These are phyloP conservation scores for Calonectria pseudoturangicola DNA, from an alignment of 2,329 filamentous ascomycete genomes.

Conservation along the genomic window DNA sequence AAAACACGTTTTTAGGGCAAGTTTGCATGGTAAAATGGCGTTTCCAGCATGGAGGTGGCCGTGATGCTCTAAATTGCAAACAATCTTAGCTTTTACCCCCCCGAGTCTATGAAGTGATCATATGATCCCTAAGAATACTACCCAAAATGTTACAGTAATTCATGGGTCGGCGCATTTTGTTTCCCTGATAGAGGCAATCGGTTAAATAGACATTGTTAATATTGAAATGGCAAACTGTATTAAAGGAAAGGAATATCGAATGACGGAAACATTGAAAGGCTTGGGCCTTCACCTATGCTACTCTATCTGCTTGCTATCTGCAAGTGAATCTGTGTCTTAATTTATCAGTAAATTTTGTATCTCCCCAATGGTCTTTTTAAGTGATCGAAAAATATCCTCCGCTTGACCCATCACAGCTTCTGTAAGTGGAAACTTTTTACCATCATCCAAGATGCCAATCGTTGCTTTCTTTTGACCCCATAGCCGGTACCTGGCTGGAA, in stretches of 20 bases:
- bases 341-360: not conserved
- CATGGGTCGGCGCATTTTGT: not conserved
- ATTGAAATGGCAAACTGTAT: too few relatives aligned
- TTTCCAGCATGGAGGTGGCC: too few relatives aligned
- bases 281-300: too few relatives aligned
- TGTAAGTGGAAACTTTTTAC: not conserved
- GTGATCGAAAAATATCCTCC: not conserved
- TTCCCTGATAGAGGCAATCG: too few relatives aligned
- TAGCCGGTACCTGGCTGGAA: constrained; percentile 8
- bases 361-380: not conserved
- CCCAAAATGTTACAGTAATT: not conserved
- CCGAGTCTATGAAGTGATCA: not conserved
- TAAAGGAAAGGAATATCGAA: too few relatives aligned
- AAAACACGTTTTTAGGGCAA: too few relatives aligned
- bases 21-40: too few relatives aligned
- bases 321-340: not conserved
- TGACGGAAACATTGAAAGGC: too few relatives aligned
- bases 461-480: constrained; percentile 4
- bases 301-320: too few relatives aligned
- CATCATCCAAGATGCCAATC: not conserved
- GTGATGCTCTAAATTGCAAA: too few relatives aligned
- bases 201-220: too few relatives aligned
- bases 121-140: not conserved
- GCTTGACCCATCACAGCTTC: constrained; percentile 11
- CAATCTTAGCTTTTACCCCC: too few relatives aligned